Percentiles rank a stretch among this genome's conserved stretches.
These are phyloP conservation scores for Juncus effusus DNA, from an alignment of 176 grass and related monocot species.

Conservation along the genomic window DNA sequence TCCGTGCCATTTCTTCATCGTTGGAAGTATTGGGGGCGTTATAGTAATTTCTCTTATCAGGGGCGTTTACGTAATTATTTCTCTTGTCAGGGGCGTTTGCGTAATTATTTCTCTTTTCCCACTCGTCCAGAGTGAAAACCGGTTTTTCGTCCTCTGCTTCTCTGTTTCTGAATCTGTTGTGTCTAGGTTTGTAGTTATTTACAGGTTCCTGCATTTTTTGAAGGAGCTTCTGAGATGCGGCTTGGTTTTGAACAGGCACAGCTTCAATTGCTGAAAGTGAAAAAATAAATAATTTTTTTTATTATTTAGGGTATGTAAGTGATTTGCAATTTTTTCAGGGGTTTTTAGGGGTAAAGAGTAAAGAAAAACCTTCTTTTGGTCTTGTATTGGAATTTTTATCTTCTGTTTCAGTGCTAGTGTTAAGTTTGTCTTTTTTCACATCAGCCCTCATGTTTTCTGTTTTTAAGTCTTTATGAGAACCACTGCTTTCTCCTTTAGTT, in stretches of 20 bases:
- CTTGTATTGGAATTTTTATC: slow-evolving; percentile 50
- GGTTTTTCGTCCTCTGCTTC: slow-evolving; percentile 52
- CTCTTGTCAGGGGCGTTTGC: slow-evolving; percentile 12
- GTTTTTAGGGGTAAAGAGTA: neutral
- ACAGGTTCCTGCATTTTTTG: slow-evolving; percentile 66
- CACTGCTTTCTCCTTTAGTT: slow-evolving; percentile 34
- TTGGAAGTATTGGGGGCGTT: slow-evolving; percentile 40
- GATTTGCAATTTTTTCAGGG: neutral
- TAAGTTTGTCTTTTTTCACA: slow-evolving; percentile 27
- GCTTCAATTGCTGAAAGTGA: slow-evolving; percentile 58
- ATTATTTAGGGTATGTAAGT: too few species aligned
- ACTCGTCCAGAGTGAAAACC: slow-evolving; percentile 93
- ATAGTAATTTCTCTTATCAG: slow-evolving; percentile 25
- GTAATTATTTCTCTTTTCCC: slow-evolving; percentile 66
- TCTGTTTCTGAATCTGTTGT: slow-evolving; percentile 31
- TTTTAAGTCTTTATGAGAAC: slow-evolving; percentile 26
- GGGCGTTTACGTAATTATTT: slow-evolving; percentile 21
- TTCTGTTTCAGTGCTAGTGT: slow-evolving; percentile 34
- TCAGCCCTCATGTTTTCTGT: slow-evolving; percentile 30
- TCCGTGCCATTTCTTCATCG: slow-evolving; percentile 80
- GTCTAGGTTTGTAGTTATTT: slow-evolving; percentile 37
- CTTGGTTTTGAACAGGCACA: slow-evolving; percentile 95
- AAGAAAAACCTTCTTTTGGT: slow-evolving; percentile 69
- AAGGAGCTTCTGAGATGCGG: slow-evolving; percentile 79
- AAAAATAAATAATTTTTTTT: slow-evolving; percentile 5